Evolutionary conservation across 2,329 filamentous ascomycete species (phyloP), one percentile per base, ranked within the genome.

Genomic region (Orbilia blumenaviensis): DNA sequence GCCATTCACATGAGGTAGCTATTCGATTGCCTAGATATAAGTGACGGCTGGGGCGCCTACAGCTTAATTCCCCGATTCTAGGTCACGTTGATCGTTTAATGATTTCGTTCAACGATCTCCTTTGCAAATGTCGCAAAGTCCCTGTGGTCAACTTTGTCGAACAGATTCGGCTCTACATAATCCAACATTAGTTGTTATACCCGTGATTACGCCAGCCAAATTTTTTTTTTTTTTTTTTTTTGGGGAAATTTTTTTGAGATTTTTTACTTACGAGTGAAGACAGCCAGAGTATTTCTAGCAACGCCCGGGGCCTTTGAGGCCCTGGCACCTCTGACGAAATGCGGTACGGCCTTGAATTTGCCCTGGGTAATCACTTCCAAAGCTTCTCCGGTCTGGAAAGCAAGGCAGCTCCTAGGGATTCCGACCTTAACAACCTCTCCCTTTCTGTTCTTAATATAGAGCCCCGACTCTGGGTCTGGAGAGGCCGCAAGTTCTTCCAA

Each of bases 361-460:
- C 95, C 95, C n/a, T 88, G 86, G 0, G 94, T 98, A 81, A 99
- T 97, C 71, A 92, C 86, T 84, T 98, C 91, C 60, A 99, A 85
- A 0, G 94, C 91, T 84, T 97, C 93, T 1, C 94, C 95, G 0
- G 94, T 99, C 85, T 99, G 94, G 82, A 99, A 99, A 0, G 92
- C 95, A 58, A 99, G 90, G 83, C 93, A 95, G 81, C 96, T 93
- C 44, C 90, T 87, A 0, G 94, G 95, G 78, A 99, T 97, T 81
- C 90, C 89, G 79, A 98, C 93, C 83, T 98, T 95, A n/a, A 94
- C 91, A 0, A 92, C 90, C 74, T 90, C 86, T 1, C 92, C 93
- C 0, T 89, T 88, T 48, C 95, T 90, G 29, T 93, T 94, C 82
- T 91, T 91, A 84, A 98, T 97, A 85, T 97, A 98, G n/a, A 99